phyloP scores from a whole-genome alignment of 306 rosid species.

The Cicer judaicum region DNA sequence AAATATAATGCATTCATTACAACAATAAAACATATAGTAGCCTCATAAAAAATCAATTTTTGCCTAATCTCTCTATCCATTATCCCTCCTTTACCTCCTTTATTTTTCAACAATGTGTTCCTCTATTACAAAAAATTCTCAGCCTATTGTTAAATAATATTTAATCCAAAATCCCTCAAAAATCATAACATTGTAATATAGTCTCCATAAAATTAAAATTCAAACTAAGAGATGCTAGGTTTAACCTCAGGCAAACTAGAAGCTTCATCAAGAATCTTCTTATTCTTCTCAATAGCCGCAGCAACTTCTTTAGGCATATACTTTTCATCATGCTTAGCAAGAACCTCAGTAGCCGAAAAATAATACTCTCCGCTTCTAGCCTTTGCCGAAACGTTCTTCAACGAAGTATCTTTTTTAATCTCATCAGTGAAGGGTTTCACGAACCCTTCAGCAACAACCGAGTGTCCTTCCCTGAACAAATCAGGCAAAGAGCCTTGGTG shows the following conservation, averaged over 20 bases:
- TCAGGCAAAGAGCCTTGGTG: conserved; percentile 81
- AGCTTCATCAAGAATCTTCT: conserved; percentile 64
- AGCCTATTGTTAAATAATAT: conserved; percentile 29
- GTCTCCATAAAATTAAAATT: conserved; percentile 12
- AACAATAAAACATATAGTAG: conserved; percentile 36
- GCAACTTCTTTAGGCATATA: conserved; percentile 91
- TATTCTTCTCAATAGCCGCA: conserved; percentile 86
- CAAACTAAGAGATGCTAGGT: conserved; percentile 46
- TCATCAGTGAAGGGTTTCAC: conserved; percentile 84
- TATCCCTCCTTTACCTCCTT: conserved; percentile 4
- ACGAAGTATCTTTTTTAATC: conserved; percentile 56
- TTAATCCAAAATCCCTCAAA: background rate
- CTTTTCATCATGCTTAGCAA: conserved; percentile 96
- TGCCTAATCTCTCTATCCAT: conserved; percentile 23
- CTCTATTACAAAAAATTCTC: conserved; percentile 30
- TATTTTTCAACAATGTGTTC: conserved; percentile 36
- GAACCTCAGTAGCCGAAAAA: conserved; percentile 78
- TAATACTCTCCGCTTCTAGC: conserved; percentile 75
- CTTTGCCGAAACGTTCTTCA: conserved; percentile 65
- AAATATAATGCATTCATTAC: conserved; percentile 44
- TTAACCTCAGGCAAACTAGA: conserved; percentile 32
- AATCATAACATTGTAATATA: conserved; percentile 6
- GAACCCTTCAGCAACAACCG: conserved; percentile 88
- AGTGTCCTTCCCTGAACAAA: conserved; percentile 89
- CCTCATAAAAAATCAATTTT: conserved; percentile 43